Base-by-base conservation (phyloP, 768 basidiomycete genomes). In the Suillus sp. region DNA sequence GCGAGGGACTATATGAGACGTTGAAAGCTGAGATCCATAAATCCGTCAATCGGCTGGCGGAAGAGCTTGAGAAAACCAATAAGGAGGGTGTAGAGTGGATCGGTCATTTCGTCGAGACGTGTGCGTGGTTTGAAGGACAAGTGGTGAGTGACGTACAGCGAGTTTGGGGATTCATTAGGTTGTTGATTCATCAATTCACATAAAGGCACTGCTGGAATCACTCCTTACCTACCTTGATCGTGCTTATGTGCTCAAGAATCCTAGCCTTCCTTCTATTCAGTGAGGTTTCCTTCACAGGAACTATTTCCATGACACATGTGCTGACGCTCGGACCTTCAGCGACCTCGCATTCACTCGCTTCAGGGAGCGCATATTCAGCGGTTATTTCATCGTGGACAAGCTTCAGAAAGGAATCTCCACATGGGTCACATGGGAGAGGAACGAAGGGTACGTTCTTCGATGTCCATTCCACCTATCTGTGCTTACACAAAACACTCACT, bases 201-300 rank as follows among this genome's bases (percentile, higher is more conserved):
- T 65, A 27, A 65, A 91, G 90, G 73, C 76, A 4, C 74, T 92
- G 22, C 70, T 93, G 2, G 75, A 83, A 65, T 88, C 88, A 0
- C 74, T 93, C 30, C 74, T 93, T 59, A 84, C 90, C 3, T 90
- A 88, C 71, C 74, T 94, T 58, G 91, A 95, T 70, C 85, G 89
- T 69, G 80, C 81, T 0, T 92, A 87, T 66, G 80, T 91, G 11
- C 68, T 72, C 0, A 75, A 77, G 45, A 74, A 80, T 37, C 74
- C 77, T 32, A 73, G 77, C 14, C 61, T 78, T 16, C 67, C 69
- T 9, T 75, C 72, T 16, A 81, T 88, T 53, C 80, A 75, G 90
- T 89, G 66, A 25, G 80, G 59, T 30, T 38, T 3, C 30, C 4
- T 32, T 47, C 61, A n/a, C 57, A 38, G 61, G 34, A 62, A 54